A percentile compares a stretch with the other conserved stretches of the same genome.
Evolutionary conservation across 2,329 filamentous ascomycete genomes (phyloP).

Genomic region (Fusarium haematococcum): DNA sequence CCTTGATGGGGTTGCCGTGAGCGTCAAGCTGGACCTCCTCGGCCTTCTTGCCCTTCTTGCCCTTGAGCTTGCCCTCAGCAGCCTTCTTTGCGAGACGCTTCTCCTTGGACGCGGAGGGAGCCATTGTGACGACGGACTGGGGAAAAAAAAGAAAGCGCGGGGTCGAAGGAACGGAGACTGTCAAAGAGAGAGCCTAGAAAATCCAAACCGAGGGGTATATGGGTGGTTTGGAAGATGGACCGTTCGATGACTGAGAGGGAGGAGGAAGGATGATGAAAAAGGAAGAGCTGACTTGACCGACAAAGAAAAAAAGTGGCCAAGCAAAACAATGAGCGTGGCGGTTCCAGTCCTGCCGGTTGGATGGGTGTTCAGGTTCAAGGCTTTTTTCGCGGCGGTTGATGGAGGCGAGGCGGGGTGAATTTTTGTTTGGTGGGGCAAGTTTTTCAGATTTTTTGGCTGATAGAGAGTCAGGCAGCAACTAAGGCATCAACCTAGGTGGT

Average conservation of each 20-base stretch:
- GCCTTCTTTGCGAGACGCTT: conserved; percentile 79
- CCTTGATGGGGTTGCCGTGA: conserved; percentile 66
- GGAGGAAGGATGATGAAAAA: conserved; percentile 27
- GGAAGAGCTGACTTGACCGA: conserved; percentile 32
- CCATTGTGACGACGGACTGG: conserved; percentile 56
- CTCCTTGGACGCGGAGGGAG: conserved; percentile 75
- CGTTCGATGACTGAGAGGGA: conserved; percentile 36
- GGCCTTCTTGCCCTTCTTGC: conserved; percentile 78
- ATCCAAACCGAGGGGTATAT: conserved; percentile 42
- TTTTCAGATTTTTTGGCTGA: conserved; percentile 52
- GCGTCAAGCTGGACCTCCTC: conserved; percentile 76
- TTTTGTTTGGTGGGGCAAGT: conserved; percentile 54
- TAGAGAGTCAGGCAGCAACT: conserved; percentile 52
- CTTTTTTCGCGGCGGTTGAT: conserved; percentile 37
- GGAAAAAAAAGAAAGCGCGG: conserved; percentile 37
- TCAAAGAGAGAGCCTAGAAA: conserved; percentile 37
- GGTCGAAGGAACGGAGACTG: conserved; percentile 43
- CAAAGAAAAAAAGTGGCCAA: conserved; percentile 42
- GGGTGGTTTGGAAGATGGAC: conserved; percentile 34
- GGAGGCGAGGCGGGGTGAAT: conserved; percentile 56
- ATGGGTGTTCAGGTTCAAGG: conserved; percentile 29
- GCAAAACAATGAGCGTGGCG: conserved; percentile 44
- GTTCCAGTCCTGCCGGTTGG: conserved; percentile 42
- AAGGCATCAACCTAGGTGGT: conserved; percentile 45
- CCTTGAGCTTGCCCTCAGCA: conserved; percentile 75